Conservation (phyloP, 805 yeast genomes). For the Sugiyamaella lignohabitans region DNA sequence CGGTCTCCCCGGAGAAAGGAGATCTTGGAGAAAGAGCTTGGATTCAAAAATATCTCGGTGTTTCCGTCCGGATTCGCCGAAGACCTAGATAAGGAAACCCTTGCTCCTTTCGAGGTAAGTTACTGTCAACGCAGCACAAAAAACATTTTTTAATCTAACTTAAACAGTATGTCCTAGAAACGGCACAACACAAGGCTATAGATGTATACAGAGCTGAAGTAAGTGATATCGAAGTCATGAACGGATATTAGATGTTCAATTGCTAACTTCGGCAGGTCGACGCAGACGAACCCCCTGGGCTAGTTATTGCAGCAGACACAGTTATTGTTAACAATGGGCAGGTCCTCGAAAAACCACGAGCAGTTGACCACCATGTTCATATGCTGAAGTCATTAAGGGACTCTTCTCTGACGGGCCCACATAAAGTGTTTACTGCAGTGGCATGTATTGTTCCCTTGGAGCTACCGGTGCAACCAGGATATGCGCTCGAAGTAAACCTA, state of each 20-base stretch:
- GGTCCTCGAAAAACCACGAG: constrained; percentile 77
- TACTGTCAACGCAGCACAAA: too few relatives aligned
- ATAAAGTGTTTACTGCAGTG: constrained; percentile 51
- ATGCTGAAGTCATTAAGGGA: constrained; percentile 46
- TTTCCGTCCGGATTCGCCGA: constrained; percentile 71
- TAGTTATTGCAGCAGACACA: constrained; percentile 68
- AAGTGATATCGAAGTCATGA: constrained; percentile 3
- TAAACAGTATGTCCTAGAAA: constrained; percentile 55
- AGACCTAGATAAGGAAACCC: constrained; percentile 50
- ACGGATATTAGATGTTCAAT: neutral
- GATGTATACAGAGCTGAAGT: constrained; percentile 48
- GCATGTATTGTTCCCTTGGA: constrained; percentile 40
- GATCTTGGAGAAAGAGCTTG: constrained; percentile 48
- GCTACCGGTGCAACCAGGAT: constrained; percentile 38
- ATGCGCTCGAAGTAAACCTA: constrained; percentile 33
- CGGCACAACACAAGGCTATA: constrained; percentile 61
- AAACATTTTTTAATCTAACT: constrained; percentile 4
- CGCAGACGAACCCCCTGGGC: constrained; percentile 29
- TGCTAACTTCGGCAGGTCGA: constrained; percentile 25
- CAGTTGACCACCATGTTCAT: constrained; percentile 42
- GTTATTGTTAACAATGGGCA: constrained; percentile 51
- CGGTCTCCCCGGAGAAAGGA: constrained; percentile 76
- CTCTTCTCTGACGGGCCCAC: constrained; percentile 32
- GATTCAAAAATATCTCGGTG: constrained; percentile 34
- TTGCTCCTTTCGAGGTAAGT: constrained; percentile 41